These are phyloP conservation scores for Inonotus hispidus DNA, from an alignment of 1,284 basidiomycete species.

Conservation along the genomic window DNA sequence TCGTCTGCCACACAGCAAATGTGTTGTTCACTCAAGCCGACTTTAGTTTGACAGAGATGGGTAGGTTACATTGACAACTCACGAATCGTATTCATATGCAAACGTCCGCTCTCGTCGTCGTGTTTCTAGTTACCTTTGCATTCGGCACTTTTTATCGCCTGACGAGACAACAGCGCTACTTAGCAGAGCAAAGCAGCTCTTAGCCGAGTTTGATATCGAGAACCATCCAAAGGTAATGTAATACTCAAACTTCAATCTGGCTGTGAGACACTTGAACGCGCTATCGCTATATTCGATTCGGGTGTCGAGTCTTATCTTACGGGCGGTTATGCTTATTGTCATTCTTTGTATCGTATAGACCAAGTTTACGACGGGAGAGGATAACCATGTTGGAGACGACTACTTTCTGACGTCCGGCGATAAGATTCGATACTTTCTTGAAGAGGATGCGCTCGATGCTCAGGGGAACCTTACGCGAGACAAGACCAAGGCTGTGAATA, in stretches of 20 bases:
- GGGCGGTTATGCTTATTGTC: neutral
- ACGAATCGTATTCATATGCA: neutral
- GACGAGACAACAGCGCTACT: constrained; percentile 52
- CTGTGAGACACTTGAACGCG: neutral
- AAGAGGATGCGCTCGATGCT: constrained; percentile 69
- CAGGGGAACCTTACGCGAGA: constrained; percentile 66
- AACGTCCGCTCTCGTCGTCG: too few relatives aligned
- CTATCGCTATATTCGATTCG: neutral
- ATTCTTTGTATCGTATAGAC: constrained; percentile 53
- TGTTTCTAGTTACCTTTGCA: constrained; percentile 12
- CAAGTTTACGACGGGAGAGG: constrained; percentile 78
- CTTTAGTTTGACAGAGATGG: constrained; percentile 19
- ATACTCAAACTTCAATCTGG: constrained; percentile 21
- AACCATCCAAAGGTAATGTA: constrained; percentile 81
- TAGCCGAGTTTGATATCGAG: constrained; percentile 70
- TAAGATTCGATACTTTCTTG: constrained; percentile 88
- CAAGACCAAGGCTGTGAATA: constrained; percentile 76
- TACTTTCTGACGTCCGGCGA: constrained; percentile 92
- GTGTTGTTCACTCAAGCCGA: neutral
- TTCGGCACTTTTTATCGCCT: constrained; percentile 13
- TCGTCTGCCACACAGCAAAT: neutral
- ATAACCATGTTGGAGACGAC: constrained; percentile 81
- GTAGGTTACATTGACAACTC: neutral
- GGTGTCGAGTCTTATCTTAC: neutral
- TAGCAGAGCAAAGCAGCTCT: constrained; percentile 62